Evolutionary conservation across 306 rosid genomes (phyloP), one percentile per base, ranked within the genome.

Genomic region (Cicer chorassanicum): DNA sequence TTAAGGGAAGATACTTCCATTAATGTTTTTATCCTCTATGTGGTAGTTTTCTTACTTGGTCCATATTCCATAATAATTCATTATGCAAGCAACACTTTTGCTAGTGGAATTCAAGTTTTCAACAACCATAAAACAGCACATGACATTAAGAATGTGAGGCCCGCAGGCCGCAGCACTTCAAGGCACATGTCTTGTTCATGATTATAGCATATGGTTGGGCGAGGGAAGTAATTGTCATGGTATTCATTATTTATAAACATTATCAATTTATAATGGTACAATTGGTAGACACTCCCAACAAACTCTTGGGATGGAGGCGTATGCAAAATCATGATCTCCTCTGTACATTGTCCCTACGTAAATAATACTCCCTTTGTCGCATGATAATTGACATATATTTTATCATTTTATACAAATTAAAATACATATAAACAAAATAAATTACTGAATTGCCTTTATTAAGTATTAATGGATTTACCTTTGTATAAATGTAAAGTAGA

Each of bases 31-130:
- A 39, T 34, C 5, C 60, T 7, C 19, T 36, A 15, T 12, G 3
- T 68, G n/a, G 29, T 2, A 18, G 8, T 70, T 12, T n/a, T 2
- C 18, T 44, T 34, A 38, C 45, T 4, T 9, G 38, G 57, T 74
- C 39, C 16, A 21, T 10, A 34, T 36, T 9, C 14, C 72, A 68
- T 68, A 36, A 68, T 68, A 18, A 49, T 60, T 74, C 51, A 39
- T 73, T 29, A 14, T 44, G 80, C 9, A 8, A 62, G 80, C 9
- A 8, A 62, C 21, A 40, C 13, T 49, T 6, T 41, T 62, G 5
- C 6, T 13, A 36, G 81, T 75, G 68, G 84, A 50, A 69, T 61
- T 79, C 14, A 65, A 16, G 18, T 62, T 77, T 77, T 68, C 68
- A 70, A 68, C 61, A 2, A 75, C 68, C 63, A 63, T 70, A 68